Percentiles rank a stretch among this genome's conserved stretches.
phyloP scores from a whole-genome alignment of 306 rosid species.

The Canavalia gladiata region DNA sequence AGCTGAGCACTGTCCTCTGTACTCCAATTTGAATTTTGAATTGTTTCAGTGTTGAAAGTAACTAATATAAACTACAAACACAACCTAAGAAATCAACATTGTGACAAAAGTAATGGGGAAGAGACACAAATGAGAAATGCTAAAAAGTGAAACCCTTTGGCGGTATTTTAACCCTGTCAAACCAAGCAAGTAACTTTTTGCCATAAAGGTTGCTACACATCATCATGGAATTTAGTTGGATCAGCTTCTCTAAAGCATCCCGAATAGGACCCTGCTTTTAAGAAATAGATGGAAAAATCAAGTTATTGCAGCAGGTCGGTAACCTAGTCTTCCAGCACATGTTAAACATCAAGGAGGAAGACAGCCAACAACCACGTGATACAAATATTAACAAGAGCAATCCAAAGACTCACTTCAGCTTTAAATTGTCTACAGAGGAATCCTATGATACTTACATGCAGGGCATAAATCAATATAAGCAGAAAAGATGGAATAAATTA shows the following conservation, averaged over 20 bases:
- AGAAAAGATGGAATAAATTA: neutral
- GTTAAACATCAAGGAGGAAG: neutral
- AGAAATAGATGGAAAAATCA: slow-evolving; percentile 14
- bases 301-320: neutral
- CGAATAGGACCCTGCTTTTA: slow-evolving; percentile 37
- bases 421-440: neutral
- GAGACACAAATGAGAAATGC: neutral
- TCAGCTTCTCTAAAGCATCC: slow-evolving; percentile 44
- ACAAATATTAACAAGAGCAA: neutral
- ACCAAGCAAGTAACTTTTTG: slow-evolving; percentile 59
- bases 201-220: slow-evolving; percentile 63
- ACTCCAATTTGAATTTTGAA: slow-evolving; percentile 38
- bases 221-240: slow-evolving; percentile 40
- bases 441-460: neutral
- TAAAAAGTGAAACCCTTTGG: slow-evolving; percentile 21
- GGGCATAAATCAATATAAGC: neutral
- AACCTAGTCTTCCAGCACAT: neutral
- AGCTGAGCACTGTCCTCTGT: slow-evolving; percentile 27
- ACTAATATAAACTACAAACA: slow-evolving; percentile 40
- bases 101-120: slow-evolving; percentile 22
- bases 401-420: neutral
- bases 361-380: too few species aligned
- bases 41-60: neutral
- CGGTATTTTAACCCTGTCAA: slow-evolving; percentile 35
- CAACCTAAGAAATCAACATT: slow-evolving; percentile 19